Evolutionary conservation across 78 protist species (phyloP).

Genomic region (Trichosphaerium sp.): DNA sequence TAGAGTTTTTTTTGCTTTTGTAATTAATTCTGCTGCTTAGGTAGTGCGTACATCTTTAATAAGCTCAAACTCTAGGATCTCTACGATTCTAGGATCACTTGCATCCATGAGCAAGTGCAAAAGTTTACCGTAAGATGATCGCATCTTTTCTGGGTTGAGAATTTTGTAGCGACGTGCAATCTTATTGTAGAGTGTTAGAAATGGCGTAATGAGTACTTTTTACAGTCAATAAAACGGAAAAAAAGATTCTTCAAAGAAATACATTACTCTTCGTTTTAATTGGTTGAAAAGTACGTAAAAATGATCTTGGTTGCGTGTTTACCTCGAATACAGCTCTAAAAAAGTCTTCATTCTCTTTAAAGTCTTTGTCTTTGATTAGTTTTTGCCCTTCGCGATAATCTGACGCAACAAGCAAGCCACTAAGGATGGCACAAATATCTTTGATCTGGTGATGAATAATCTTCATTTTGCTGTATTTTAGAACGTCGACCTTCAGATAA

Average conservation of each 20-base stretch:
- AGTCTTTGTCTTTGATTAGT: slow-evolving; percentile 54
- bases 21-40: background rate
- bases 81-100: too few species aligned
- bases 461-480: background rate
- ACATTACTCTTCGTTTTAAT: too few species aligned
- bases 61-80: too few species aligned
- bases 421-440: slow-evolving; percentile 60
- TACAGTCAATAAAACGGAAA: too few species aligned
- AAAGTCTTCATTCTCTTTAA: slow-evolving; percentile 40
- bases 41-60: too few species aligned
- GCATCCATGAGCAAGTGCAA: slow-evolving; percentile 72
- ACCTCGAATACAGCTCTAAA: slow-evolving; percentile 61
- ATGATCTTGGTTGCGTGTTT: too few species aligned
- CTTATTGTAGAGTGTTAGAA: too few species aligned
- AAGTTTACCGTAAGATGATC: slow-evolving; percentile 73
- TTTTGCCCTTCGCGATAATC: slow-evolving; percentile 57
- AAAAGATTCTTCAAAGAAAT: too few species aligned
- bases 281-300: too few species aligned
- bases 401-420: slow-evolving; percentile 58
- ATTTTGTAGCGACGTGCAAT: slow-evolving; percentile 81
- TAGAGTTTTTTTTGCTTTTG: too few species aligned
- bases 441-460: slow-evolving; percentile 49
- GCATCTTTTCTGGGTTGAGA: slow-evolving; percentile 76
- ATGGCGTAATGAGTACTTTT: too few species aligned
- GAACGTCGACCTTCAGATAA: slow-evolving; percentile 17